Percentiles rank a stretch among this genome's conserved stretches.
Evolutionary conservation across 2,329 filamentous ascomycete species (phyloP).

Genomic region (Trichoderma semiorbis): DNA sequence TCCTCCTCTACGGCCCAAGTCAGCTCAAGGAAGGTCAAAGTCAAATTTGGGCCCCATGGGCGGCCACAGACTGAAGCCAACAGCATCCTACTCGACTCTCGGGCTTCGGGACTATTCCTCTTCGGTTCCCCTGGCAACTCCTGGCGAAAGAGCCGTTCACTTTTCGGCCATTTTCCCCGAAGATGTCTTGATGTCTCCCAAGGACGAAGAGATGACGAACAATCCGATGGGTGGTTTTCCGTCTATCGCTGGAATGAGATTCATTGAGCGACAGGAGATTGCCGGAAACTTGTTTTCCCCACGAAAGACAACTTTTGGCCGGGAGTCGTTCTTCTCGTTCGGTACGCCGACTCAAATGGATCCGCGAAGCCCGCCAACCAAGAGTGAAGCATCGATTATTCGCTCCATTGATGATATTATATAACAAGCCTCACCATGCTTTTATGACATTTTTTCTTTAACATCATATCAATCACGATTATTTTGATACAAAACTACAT

Average conservation of each 20-base stretch:
- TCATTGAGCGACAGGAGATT: conserved; percentile 49
- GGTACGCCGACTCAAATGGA: conserved; percentile 54
- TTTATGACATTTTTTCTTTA: background rate
- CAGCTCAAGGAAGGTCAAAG: conserved; percentile 17
- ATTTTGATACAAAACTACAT: background rate
- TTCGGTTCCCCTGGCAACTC: conserved; percentile 23
- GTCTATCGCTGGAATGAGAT: conserved; percentile 47
- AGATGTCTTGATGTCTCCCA: conserved; percentile 64
- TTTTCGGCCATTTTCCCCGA: conserved; percentile 36
- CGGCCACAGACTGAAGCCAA: conserved; percentile 38
- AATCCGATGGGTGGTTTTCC: conserved; percentile 56
- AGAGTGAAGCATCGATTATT: conserved; percentile 70
- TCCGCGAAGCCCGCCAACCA: conserved; percentile 71
- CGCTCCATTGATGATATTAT: conserved; percentile 75
- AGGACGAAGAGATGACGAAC: conserved; percentile 68
- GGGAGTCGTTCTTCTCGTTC: conserved; percentile 51
- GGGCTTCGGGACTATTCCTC: conserved; percentile 37
- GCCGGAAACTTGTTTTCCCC: conserved; percentile 53
- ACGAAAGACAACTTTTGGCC: conserved; percentile 49
- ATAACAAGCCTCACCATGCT: conserved; percentile 37
- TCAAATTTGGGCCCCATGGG: conserved; percentile 13
- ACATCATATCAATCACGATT: background rate
- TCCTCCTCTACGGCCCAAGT: conserved; percentile 14
- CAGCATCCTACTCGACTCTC: conserved; percentile 34
- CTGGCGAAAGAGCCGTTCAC: conserved; percentile 35